A percentile compares a stretch with the other conserved stretches of the same genome.
Evolutionary conservation across 2,329 filamentous ascomycete species (phyloP).

Genomic region (Colletotrichum tabaci): DNA sequence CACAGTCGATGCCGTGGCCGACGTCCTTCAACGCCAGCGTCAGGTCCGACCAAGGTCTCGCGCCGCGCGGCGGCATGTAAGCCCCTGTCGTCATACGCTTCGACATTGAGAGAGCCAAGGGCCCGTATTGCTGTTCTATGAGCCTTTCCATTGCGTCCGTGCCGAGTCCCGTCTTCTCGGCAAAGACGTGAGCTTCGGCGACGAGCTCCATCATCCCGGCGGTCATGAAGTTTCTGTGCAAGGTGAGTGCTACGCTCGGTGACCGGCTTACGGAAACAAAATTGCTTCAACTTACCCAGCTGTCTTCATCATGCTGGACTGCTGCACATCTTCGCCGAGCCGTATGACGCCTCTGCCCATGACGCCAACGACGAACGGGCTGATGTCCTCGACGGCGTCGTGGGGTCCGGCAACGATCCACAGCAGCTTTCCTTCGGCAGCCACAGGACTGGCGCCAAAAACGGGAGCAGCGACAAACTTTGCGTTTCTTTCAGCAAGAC

Average conservation of each 20-base stretch:
- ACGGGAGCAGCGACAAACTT: constrained; percentile 63
- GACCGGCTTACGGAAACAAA: neutral
- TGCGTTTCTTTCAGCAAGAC: constrained; percentile 50
- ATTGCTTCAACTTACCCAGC: constrained; percentile 53
- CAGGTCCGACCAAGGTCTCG: constrained; percentile 63
- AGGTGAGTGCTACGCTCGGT: accelerated
- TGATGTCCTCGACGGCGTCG: constrained; percentile 52
- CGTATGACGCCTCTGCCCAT: constrained; percentile 59
- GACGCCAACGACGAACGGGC: constrained; percentile 58
- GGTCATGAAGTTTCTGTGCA: constrained; percentile 62
- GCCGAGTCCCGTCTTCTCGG: constrained; percentile 60
- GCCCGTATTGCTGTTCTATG: constrained; percentile 57
- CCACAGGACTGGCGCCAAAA: constrained; percentile 66
- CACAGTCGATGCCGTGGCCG: constrained; percentile 62
- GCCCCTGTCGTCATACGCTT: constrained; percentile 55
- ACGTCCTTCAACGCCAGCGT: constrained; percentile 68
- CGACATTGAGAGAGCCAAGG: constrained; percentile 55
- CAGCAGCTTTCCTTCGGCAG: constrained; percentile 61
- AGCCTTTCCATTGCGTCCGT: constrained; percentile 58
- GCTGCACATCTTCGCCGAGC: constrained; percentile 58
- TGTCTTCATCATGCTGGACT: constrained; percentile 64
- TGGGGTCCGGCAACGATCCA: constrained; percentile 61
- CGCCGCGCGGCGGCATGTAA: constrained; percentile 52
- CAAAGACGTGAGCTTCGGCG: constrained; percentile 64
- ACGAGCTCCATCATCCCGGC: constrained; percentile 65